Percentiles rank a stretch among this genome's conserved stretches.
phyloP scores from a whole-genome alignment of 2,329 filamentous ascomycete genomes.

The Chaetomium strumarium region DNA sequence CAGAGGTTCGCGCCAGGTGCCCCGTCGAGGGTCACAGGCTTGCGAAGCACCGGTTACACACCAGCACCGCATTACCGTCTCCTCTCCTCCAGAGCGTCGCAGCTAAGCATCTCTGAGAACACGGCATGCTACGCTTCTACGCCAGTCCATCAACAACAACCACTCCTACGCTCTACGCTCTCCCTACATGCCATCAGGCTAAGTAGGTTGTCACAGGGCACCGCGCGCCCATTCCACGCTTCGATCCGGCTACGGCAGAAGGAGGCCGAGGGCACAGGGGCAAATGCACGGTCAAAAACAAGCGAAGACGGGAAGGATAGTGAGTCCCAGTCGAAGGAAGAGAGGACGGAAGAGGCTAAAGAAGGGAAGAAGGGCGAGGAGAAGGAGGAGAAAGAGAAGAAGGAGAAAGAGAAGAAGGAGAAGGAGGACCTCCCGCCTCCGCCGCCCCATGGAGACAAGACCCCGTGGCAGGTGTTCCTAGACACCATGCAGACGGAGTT shows the following conservation, averaged over 20 bases:
- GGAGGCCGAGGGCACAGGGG: slow-evolving; percentile 19
- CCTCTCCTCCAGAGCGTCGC: slow-evolving; percentile 20
- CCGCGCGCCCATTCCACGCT: slow-evolving; percentile 36
- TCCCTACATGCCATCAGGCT: slow-evolving; percentile 36
- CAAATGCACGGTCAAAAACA: slow-evolving; percentile 19
- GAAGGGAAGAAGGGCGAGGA: slow-evolving; percentile 37
- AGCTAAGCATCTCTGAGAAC: slow-evolving; percentile 27
- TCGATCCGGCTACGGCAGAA: slow-evolving; percentile 30
- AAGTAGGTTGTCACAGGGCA: slow-evolving; percentile 24
- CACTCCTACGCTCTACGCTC: slow-evolving; percentile 43
- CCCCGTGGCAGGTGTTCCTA: slow-evolving; percentile 96
- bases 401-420: slow-evolving; percentile 53
- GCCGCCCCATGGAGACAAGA: slow-evolving; percentile 96
- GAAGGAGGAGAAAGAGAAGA: slow-evolving; percentile 44
- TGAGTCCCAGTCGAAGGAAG: slow-evolving; percentile 23
- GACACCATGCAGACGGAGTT: slow-evolving; percentile 94
- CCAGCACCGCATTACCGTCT: slow-evolving; percentile 18
- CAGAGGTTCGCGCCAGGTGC: slow-evolving; percentile 20
- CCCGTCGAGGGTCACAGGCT: slow-evolving; percentile 20
- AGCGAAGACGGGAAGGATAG: slow-evolving; percentile 28
- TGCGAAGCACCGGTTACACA: slow-evolving; percentile 14
- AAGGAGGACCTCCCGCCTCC: slow-evolving; percentile 72
- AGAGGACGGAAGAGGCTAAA: slow-evolving; percentile 28
- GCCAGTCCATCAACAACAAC: slow-evolving; percentile 27
- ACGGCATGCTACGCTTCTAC: slow-evolving; percentile 24